Conservation (phyloP, 2,329 filamentous ascomycete species). For the Microcyclospora pomicola region DNA sequence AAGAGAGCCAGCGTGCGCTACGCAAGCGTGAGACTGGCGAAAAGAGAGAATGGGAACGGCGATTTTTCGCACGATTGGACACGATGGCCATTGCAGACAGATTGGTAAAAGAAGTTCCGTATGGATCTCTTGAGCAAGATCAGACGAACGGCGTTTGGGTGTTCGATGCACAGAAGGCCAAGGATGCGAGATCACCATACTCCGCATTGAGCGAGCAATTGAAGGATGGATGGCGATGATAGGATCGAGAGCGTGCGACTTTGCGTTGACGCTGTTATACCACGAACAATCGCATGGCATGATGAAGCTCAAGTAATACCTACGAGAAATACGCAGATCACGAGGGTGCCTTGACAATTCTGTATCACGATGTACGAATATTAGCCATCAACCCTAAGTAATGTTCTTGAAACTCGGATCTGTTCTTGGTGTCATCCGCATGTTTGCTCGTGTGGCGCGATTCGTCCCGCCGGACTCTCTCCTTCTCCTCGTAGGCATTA, state of each 20-base stretch:
- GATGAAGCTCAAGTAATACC: too few relatives aligned
- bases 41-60: conserved; percentile 62
- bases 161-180: conserved; percentile 45
- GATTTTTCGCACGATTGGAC: conserved; percentile 54
- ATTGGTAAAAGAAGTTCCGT: conserved; percentile 33
- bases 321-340: too few relatives aligned
- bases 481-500: too few relatives aligned
- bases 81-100: conserved; percentile 32
- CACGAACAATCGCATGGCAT: too few relatives aligned
- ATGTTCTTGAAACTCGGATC: too few relatives aligned
- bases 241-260: neutral
- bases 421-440: too few relatives aligned
- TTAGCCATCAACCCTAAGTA: too few relatives aligned
- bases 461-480: too few relatives aligned
- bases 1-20: conserved; percentile 70
- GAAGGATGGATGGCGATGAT: conserved; percentile 13
- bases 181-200: conserved; percentile 19
- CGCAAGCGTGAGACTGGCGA: conserved; percentile 63
- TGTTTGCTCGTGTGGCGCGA: too few relatives aligned
- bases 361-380: too few relatives aligned
- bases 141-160: conserved; percentile 60
- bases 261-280: too few relatives aligned
- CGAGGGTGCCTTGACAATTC: too few relatives aligned
- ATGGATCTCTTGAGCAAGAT: conserved; percentile 38
- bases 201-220: conserved; percentile 13